Evolutionary conservation across 129 eudicot genomes (phyloP).

Genomic region (carrot (Daucus carota)): DNA sequence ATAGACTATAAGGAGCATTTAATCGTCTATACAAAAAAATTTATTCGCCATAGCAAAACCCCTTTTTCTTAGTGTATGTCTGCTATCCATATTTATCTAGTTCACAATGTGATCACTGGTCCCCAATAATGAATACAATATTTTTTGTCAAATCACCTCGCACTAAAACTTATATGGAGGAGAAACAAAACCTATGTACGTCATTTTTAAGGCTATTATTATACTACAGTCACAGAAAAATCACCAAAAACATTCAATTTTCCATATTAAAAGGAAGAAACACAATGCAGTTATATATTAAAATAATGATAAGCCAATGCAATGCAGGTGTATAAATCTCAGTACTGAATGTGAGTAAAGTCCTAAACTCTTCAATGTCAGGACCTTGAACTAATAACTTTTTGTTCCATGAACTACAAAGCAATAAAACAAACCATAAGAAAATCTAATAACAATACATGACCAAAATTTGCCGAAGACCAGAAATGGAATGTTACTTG

Average conservation of each 20-base stretch:
- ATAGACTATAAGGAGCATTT: no score
- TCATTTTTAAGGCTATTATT: background rate
- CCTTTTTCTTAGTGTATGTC: no score
- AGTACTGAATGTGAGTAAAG: background rate
- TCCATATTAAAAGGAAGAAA: background rate
- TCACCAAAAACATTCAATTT: background rate
- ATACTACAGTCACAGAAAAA: background rate
- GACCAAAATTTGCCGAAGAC: conserved; percentile 2
- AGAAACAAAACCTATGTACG: no score
- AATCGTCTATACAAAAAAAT: no score
- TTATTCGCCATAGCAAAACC: no score
- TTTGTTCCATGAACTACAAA: background rate
- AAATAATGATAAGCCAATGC: background rate
- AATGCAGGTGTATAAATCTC: background rate
- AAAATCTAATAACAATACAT: conserved; percentile 6
- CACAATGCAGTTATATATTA: background rate
- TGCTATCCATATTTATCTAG: no score
- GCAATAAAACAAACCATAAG: background rate
- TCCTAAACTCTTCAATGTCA: background rate
- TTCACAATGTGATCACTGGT: no score
- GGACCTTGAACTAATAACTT: background rate
- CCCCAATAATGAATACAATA: no score
- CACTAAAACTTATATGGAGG: no score
- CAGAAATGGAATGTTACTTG: conserved; percentile 6
- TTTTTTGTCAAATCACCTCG: no score